Base-by-base conservation (phyloP, 2,329 filamentous ascomycete genomes). In the Thelonectria rubi region DNA sequence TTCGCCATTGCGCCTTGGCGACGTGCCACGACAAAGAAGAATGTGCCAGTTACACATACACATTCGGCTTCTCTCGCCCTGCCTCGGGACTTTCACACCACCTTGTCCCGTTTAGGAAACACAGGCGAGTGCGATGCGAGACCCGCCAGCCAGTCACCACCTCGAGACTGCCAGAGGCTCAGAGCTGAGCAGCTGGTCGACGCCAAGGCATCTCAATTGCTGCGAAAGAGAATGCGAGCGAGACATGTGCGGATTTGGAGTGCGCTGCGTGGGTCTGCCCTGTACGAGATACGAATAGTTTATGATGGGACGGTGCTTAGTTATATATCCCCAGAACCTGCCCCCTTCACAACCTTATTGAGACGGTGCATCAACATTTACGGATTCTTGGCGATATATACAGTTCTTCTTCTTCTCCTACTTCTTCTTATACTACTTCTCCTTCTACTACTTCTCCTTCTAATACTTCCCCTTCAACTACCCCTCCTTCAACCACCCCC, bases 101-200 rank as follows among this genome's bases (percentile, higher is more conserved):
- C 10, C 30, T 21, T 15, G 20, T 32, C 18, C 53, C 4, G 26
- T 20, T 42, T 39, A 32, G 43, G n/a, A 21, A 55, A 32, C 43
- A 4, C 26, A 52, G 30, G 46, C 58, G 58, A 52, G 34, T 60
- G 52, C 47, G 58, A 55, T 21, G 5, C 24, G 12, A 17, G 20
- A 24, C 15, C 32, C 32, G 21, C 7, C 21, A 17, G 17, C 20
- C 30, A 24, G n/a, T 20, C 30, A 42, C 39, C 39, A 17, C 30
- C 11, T 49, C 15, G 17, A 20, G n/a, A 49, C 40, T 30, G n/a
- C 11, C 18, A 34, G 24, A 10, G 34, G 2, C 9, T 3, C 6
- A 34, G 9, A 12, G 3, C 12, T 37, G 34, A 30, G n/a, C n/a
- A n/a, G n/a, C n/a, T n/a, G 26, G 7, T 30, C 26, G 26, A 30